Percentiles rank a stretch among this genome's conserved stretches.
Conservation (phyloP, 2,329 filamentous ascomycete genomes). For the Cladophialophora immunda region DNA sequence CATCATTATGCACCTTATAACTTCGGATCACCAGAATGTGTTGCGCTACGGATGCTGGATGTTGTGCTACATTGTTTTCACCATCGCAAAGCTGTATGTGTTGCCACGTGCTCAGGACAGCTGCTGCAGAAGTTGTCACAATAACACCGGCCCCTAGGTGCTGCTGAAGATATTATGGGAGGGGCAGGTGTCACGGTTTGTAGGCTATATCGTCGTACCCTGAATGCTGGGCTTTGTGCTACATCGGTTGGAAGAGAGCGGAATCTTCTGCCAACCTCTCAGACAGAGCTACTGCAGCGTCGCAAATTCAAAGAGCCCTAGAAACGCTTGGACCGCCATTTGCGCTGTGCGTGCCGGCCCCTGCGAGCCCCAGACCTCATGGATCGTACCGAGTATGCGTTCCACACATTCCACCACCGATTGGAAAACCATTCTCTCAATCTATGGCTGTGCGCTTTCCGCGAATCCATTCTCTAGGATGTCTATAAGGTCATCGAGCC, state of each 20-base stretch:
- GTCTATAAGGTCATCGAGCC: constrained; percentile 77
- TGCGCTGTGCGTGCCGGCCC: neutral
- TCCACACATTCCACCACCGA: neutral
- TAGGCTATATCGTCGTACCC: neutral
- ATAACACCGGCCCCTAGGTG: neutral
- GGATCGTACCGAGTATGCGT: neutral
- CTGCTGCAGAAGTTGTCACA: neutral
- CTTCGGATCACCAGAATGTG: neutral
- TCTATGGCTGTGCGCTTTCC: constrained; percentile 48
- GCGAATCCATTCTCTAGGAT: constrained; percentile 79
- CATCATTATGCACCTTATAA: constrained; percentile 1
- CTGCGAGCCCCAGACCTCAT: neutral
- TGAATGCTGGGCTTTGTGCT: neutral
- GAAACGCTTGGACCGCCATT: neutral
- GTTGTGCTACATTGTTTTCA: neutral
- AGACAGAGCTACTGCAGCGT: neutral
- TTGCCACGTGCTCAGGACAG: constrained; percentile 3
- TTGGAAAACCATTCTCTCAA: neutral
- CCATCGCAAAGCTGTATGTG: neutral
- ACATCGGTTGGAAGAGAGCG: neutral
- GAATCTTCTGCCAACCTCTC: neutral
- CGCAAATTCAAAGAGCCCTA: too few relatives aligned
- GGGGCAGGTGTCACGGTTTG: neutral
- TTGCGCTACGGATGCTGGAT: neutral
- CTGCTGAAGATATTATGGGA: neutral